Evolutionary conservation across 768 basidiomycete genomes (phyloP).

Genomic region (Gyrodon lividus): DNA sequence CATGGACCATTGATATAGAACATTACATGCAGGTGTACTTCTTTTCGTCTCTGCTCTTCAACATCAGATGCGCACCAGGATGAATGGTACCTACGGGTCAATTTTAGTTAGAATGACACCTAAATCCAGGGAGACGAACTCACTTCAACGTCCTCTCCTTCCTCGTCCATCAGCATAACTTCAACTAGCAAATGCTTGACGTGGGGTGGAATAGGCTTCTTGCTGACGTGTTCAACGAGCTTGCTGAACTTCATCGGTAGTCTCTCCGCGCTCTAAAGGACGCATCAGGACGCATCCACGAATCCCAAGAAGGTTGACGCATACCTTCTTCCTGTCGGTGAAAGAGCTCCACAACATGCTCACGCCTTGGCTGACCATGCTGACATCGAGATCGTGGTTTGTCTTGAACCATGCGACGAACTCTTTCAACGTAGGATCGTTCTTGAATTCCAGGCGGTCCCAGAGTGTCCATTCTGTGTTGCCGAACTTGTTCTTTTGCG

Average conservation of each 20-base stretch:
- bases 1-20: conserved; percentile 5
- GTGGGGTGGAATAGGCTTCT: conserved; percentile 86
- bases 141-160: conserved; percentile 95
- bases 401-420: conserved; percentile 82
- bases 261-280: conserved; percentile 75
- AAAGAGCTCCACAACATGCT: conserved; percentile 98
- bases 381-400: conserved; percentile 81
- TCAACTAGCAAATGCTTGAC: conserved; percentile 86
- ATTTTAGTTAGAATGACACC: conserved; percentile 4
- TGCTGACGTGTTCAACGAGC: conserved; percentile 91
- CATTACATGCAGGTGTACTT: conserved; percentile 6
- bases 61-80: conserved; percentile 64
- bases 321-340: conserved; percentile 88
- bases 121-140: conserved; percentile 7
- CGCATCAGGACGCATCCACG: conserved; percentile 7
- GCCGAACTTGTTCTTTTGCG: conserved; percentile 85
- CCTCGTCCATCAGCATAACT: conserved; percentile 90
- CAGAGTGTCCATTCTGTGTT: conserved; percentile 94
- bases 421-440: conserved; percentile 84
- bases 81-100: conserved; percentile 68
- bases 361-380: conserved; percentile 96
- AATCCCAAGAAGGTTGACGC: neutral
- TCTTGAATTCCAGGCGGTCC: conserved; percentile 93
- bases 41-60: neutral
- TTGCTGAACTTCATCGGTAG: conserved; percentile 87